Evolutionary conservation across 352 stramenopile species (phyloP).

Genomic region (Poterioochromonas sp.): DNA sequence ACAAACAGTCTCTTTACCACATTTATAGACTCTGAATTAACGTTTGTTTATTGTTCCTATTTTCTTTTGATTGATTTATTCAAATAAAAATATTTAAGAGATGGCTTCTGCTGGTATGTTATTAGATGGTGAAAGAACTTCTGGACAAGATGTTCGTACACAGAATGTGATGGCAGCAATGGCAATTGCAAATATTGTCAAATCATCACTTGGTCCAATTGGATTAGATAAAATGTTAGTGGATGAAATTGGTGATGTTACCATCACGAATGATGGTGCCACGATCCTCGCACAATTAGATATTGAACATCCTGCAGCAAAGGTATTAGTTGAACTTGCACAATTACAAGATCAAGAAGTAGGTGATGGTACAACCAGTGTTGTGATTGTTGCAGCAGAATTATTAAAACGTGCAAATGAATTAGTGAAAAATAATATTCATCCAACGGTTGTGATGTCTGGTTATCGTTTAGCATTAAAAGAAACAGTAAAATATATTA

Average conservation of each 20-base stretch:
- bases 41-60: not conserved
- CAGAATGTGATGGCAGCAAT: conserved; percentile 91
- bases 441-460: conserved; percentile 97
- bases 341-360: conserved; percentile 98
- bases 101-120: conserved; percentile 39
- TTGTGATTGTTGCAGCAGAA: conserved; percentile 97
- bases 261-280: conserved; percentile 99
- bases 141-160: conserved; percentile 81
- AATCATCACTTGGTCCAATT: conserved; percentile 93
- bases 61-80: not conserved
- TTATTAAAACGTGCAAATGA: conserved; percentile 90
- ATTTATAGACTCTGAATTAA: not conserved
- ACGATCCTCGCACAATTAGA: conserved; percentile 98
- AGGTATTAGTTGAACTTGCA: conserved; percentile 94
- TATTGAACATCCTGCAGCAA: conserved; percentile 96
- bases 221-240: conserved; percentile 99
- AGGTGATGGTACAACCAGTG: conserved; percentile 95
- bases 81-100: not conserved
- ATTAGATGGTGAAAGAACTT: conserved; percentile 73
- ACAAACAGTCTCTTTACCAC: not conserved
- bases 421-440: conserved; percentile 94
- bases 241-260: conserved; percentile 95
- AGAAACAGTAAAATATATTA: conserved; percentile 96
- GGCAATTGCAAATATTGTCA: conserved; percentile 99
- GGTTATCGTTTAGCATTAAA: conserved; percentile 98